Evolutionary conservation across 2,329 filamentous ascomycete genomes (phyloP).

Genomic region (Monosporascus sp.): DNA sequence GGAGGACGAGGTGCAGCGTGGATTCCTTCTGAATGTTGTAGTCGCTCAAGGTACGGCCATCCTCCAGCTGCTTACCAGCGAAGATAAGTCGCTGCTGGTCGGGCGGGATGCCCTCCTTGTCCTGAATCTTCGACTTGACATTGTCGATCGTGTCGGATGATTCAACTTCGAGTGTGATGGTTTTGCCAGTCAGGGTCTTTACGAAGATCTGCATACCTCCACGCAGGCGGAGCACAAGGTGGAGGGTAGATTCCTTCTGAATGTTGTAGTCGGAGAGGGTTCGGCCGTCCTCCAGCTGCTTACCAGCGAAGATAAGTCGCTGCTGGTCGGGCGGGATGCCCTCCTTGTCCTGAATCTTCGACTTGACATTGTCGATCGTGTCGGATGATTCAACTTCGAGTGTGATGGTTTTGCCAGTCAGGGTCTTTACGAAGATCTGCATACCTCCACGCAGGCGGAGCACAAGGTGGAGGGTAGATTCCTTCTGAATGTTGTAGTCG

Average conservation of each 20-base stretch:
- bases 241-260: conserved; percentile 81
- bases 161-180: no score
- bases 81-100: conserved; percentile 94
- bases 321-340: conserved; percentile 94
- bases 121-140: conserved; percentile 68
- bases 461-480: conserved; percentile 75
- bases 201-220: conserved; percentile 76
- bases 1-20: conserved; percentile 74
- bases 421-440: conserved; percentile 68
- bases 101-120: conserved; percentile 89
- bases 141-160: no score
- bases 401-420: conserved; percentile 68
- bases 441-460: conserved; percentile 78
- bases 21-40: conserved; percentile 97
- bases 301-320: conserved; percentile 87
- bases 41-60: conserved; percentile 83
- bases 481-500: conserved; percentile 97
- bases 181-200: conserved; percentile 66
- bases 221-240: conserved; percentile 74
- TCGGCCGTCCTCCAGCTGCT: conserved; percentile 88
- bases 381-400: no score
- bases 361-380: conserved; percentile 68
- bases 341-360: conserved; percentile 78
- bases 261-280: conserved; percentile 96
- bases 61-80: conserved; percentile 88